Base-by-base conservation (phyloP, 75 land plant genomes). In the Sequoia sempervirens region DNA sequence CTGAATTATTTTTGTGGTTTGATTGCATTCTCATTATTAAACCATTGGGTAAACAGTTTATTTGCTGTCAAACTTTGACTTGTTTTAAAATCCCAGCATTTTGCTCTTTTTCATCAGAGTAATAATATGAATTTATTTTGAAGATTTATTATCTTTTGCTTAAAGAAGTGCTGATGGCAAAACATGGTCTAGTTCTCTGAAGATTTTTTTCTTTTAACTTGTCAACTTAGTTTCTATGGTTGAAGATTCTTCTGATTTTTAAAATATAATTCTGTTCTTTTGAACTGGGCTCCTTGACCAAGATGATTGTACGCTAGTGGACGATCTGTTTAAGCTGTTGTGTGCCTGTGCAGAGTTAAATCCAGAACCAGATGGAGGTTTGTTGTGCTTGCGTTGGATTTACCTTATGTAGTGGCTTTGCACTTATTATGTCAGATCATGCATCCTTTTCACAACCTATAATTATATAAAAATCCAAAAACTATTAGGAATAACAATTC, bases 271-370 rank as follows among this genome's bases (percentile, higher is more conserved):
- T 38, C 20, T 36, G 4, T 47, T 80, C 17, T 46, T 32, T 85
- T 17, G n/a, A 36, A 54, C 70, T 83, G 46, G 20, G 6, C 15
- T 47, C 72, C 75, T 73, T 87, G 83, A 58, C 72, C 23, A 66
- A 66, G 47, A 83, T 79, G 11, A 79, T 69, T 82, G 30, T 37
- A 32, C 54, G 15, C 2, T 73, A 98, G 99, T 98, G 94, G 95
- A 96, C 79, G 84, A 82, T 30, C 81, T 98, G 74, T 98, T 98
- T 83, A 87, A 90, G 38, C 86, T 93, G 12, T 94, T 98, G 85
- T 98, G 97, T 87, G 91, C 95, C 56, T 98, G 99, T 91, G 99
- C 99, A 75, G 94, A 91, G 61, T 87, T 98, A 80, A 98, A 98
- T 85, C 99, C 99, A 34, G 99, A 95, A 53, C 95, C 97, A 37